Conservation (phyloP, 2,329 filamentous ascomycete species). For the Echinosphaeria canescens region DNA sequence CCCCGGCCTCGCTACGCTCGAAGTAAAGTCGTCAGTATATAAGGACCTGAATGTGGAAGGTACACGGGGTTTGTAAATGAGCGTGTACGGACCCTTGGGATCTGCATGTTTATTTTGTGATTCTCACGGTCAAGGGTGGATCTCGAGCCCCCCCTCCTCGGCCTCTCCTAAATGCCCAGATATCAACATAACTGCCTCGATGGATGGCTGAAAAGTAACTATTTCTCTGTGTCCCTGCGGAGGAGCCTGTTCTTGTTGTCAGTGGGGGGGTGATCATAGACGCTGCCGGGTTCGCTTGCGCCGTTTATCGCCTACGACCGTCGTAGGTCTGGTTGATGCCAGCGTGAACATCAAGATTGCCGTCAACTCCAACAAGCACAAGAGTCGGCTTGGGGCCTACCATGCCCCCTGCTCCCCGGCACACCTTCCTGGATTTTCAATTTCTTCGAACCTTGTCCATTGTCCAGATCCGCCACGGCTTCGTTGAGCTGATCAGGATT, state of each 20-base stretch:
- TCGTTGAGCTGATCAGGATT: slow-evolving; percentile 59
- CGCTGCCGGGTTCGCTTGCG: slow-evolving; percentile 55
- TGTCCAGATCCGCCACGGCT: slow-evolving; percentile 50
- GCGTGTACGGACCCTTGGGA: slow-evolving; percentile 42
- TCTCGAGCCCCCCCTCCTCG: slow-evolving; percentile 1
- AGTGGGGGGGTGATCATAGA: slow-evolving; percentile 52
- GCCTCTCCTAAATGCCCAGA: not conserved
- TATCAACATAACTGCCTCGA: not conserved
- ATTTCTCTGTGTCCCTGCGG: not conserved
- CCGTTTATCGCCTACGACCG: slow-evolving; percentile 53
- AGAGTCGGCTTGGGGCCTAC: slow-evolving; percentile 53
- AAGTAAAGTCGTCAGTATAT: no score
- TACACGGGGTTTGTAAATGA: no score
- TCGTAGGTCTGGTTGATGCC: slow-evolving; percentile 56
- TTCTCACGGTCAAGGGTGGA: not conserved
- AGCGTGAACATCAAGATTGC: slow-evolving; percentile 62
- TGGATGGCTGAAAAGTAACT: no score
- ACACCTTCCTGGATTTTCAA: slow-evolving; percentile 53
- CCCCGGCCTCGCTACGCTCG: no score
- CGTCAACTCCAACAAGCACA: slow-evolving; percentile 57
- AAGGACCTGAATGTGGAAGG: no score
- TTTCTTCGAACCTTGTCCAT: slow-evolving; percentile 47
- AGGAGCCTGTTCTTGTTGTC: slow-evolving; percentile 44
- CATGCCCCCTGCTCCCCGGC: slow-evolving; percentile 48
- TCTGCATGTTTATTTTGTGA: slow-evolving; percentile 25